Base-by-base conservation (phyloP, 2,329 filamentous ascomycete species). In the Fusarium odoratissimum region DNA sequence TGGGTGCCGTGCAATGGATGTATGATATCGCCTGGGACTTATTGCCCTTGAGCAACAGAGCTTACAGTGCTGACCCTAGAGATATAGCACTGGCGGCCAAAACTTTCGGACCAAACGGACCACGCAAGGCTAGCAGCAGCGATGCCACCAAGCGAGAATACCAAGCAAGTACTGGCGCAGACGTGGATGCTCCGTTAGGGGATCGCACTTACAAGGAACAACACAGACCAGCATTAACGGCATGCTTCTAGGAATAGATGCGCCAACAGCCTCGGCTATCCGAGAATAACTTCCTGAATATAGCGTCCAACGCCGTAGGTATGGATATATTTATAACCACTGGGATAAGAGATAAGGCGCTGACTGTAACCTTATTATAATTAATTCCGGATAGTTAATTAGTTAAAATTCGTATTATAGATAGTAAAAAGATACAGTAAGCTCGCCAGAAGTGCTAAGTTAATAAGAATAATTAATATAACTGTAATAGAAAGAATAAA, bases 141-240 rank as follows among this genome's bases (percentile, higher is more conserved):
- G 64, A 90, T 76, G 81, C 64, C 6, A 87, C 81, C 28, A 91
- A 91, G 82, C 80, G 79, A 75, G 85, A 88, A 77, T 92, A 91
- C 60, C 88, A 89, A 3, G 78, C 74, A 6, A 82, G 80, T 44
- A 85, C 81, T 1, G 85, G 86, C 46, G 85, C 86, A n/a, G 82
- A 90, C 68, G 35, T 87, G 1, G 49, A 78, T n/a, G 84, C 83
- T 42, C 80, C 92, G 51, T 80, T 90, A 40, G 14, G 37, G 0
- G 85, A 91, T 67, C 89, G 89, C 64, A 79, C 72, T 41, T 92
- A 91, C 80, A 92, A 92, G 76, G 90, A 92, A 80, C 74, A 87
- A 67, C 89, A 91, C 71, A 86, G 90, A 40, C 63, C 81, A 75
- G 82, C 82, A 1, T 79, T 92, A 80, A 88, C 86, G 4, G 67